Evolutionary conservation across 169 alveolate genomes (phyloP), one percentile per base, ranked within the genome.

Genomic region (Eimeria necatrix): DNA sequence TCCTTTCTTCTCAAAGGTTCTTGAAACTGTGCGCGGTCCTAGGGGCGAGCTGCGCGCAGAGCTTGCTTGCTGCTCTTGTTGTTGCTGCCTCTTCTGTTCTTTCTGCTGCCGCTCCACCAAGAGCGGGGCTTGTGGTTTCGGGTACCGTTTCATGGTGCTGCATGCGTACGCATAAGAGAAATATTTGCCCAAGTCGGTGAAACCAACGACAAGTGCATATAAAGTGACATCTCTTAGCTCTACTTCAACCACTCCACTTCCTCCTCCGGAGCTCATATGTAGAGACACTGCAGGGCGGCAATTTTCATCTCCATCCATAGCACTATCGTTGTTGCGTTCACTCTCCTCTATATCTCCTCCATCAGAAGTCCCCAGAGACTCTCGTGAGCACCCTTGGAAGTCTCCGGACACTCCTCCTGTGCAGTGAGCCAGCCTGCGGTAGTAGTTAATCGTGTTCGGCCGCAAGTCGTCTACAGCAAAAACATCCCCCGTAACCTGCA

Each of bases 401-500:
- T 22, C 73, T 5, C 61, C 80, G n/a, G 5, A 24, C 52, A 24
- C 52, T 9, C 74, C 73, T 70, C 80, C 80, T 1, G 53, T 51
- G 94, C 97, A 70, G 94, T 96, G 86, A 49, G 89, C 92, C 86
- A 93, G 88, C 14, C 93, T 53, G n/a, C 78, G 88, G 89, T 93
- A 93, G 52, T 49, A 60, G 81, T 81, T 49, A 20, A 88, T 24
- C 83, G 93, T 76, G 85, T 76, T 56, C 86, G 88, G 71, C 64
- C 98, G 83, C 81, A 94, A 14, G 96, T 97, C 87, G 96, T 96
- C 91, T 49, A 86, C 53, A 22, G 71, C 88, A 86, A 93, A 93
- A 46, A 89, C 78, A 32, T 83, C 90, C 52, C 90, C 90, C 4
- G 90, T 22, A 22, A 24, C 68, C 12, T 26, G 51, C 71, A 81